Percentiles rank a stretch among this genome's conserved stretches.
Conservation (phyloP, 2,329 filamentous ascomycete genomes). For the Epichloe sp. region DNA sequence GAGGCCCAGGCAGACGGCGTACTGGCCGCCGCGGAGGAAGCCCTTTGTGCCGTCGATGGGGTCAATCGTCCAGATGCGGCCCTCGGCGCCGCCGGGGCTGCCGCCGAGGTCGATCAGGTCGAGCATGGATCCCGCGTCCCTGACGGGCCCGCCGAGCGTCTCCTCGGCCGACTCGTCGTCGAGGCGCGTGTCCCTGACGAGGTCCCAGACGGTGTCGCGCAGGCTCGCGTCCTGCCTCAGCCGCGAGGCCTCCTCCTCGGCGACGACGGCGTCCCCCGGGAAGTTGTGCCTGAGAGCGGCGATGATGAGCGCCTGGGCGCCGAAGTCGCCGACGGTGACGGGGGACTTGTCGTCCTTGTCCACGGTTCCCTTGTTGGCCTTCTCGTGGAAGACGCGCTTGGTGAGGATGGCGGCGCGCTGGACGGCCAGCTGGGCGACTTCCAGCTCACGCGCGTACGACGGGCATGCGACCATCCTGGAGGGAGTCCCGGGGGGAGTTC, state of each 20-base stretch:
- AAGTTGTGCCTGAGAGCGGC: constrained; percentile 80
- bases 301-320: constrained; percentile 93
- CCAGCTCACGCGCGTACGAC: constrained; percentile 64
- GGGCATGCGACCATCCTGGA: constrained; percentile 12
- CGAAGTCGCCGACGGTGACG: constrained; percentile 96
- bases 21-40: constrained; percentile 90
- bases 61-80: constrained; percentile 90
- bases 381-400: constrained; percentile 52
- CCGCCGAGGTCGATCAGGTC: constrained; percentile 54
- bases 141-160: constrained; percentile 54
- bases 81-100: constrained; percentile 56
- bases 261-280: constrained; percentile 80
- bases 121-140: constrained; percentile 53
- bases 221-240: constrained; percentile 60
- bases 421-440: constrained; percentile 76
- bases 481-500: too few species aligned
- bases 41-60: constrained; percentile 98
- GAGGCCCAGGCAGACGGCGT: constrained; percentile 85
- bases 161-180: constrained; percentile 38
- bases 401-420: constrained; percentile 55
- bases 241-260: constrained; percentile 81
- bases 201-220: constrained; percentile 60
- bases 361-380: constrained; percentile 90
- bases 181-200: constrained; percentile 62
- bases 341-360: constrained; percentile 87